Evolutionary conservation across 23 red algal species (phyloP).

Genomic region (Rhodosorus marinus): DNA sequence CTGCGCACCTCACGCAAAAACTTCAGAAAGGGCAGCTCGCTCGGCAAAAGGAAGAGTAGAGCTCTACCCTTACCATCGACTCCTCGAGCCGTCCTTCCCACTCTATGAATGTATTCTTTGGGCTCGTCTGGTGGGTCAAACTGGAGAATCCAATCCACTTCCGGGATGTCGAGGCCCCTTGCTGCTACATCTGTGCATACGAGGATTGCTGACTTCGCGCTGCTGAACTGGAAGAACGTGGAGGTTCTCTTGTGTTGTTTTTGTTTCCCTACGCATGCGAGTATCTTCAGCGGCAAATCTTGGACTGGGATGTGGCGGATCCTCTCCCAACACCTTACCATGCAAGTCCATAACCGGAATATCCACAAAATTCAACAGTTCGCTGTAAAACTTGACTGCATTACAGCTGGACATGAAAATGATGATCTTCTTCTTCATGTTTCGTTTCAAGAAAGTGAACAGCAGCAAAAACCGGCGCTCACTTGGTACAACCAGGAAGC

Average conservation of each 20-base stretch:
- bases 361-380: constrained; percentile 92
- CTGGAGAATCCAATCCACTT: constrained; percentile 98
- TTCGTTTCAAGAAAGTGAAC: constrained; percentile 85
- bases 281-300: not conserved
- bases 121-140: constrained; percentile 97
- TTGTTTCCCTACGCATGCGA: too few relatives aligned
- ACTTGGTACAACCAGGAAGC: constrained; percentile 59
- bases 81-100: constrained; percentile 87
- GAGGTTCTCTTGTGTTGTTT: constrained; percentile 94
- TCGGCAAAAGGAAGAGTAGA: constrained; percentile 77
- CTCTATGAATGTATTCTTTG: constrained; percentile 98
- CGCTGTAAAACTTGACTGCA: constrained; percentile 91
- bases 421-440: constrained; percentile 86
- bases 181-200: constrained; percentile 98
- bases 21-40: constrained; percentile 75
- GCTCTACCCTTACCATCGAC: constrained; percentile 77
- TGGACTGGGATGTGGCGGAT: not conserved
- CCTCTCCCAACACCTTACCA: too few relatives aligned
- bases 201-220: constrained; percentile 43
- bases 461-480: constrained; percentile 73
- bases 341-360: constrained; percentile 90
- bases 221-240: constrained; percentile 95
- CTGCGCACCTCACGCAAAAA: constrained; percentile 52
- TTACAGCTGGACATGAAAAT: constrained; percentile 98
- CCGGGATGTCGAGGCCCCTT: constrained; percentile 89